These are phyloP conservation scores for Prunus armeniaca DNA, from an alignment of 306 rosid genomes.

Conservation along the genomic window DNA sequence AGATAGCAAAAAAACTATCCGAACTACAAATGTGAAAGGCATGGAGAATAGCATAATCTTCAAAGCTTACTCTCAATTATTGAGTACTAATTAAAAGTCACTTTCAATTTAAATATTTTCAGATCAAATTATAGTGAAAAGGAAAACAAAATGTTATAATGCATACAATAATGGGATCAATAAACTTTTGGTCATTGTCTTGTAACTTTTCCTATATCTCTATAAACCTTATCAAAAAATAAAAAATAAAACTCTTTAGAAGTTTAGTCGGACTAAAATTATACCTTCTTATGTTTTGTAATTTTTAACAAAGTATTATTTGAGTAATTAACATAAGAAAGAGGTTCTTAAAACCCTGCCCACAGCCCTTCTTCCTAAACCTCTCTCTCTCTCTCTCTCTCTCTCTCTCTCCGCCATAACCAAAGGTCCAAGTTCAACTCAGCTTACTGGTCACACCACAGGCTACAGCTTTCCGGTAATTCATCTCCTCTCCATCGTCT, in stretches of 20 bases:
- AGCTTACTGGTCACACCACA: slow-evolving; percentile 1
- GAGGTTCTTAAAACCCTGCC: slow-evolving; percentile 10
- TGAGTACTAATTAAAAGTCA: too few species aligned
- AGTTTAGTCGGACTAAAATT: background rate
- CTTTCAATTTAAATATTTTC: too few species aligned
- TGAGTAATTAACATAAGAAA: background rate
- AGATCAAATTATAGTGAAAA: too few species aligned
- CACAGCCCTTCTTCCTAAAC: background rate
- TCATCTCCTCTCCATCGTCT: background rate
- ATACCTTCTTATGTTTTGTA: background rate
- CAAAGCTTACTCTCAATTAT: too few species aligned
- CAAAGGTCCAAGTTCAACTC: background rate
- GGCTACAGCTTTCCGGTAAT: slow-evolving; percentile 3
- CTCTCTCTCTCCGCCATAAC: background rate
- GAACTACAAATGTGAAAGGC: too few species aligned
- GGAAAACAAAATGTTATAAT: too few species aligned
- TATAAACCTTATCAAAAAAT: too few species aligned
- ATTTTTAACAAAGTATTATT: background rate
- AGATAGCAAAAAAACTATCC: too few species aligned
- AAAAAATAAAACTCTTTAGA: background rate
- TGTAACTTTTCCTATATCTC: too few species aligned
- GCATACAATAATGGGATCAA: too few species aligned
- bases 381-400: background rate
- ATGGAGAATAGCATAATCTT: too few species aligned
- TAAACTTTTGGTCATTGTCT: too few species aligned